These are phyloP conservation scores for Syzygium grande DNA, from an alignment of 345 rosid species.

Conservation along the genomic window DNA sequence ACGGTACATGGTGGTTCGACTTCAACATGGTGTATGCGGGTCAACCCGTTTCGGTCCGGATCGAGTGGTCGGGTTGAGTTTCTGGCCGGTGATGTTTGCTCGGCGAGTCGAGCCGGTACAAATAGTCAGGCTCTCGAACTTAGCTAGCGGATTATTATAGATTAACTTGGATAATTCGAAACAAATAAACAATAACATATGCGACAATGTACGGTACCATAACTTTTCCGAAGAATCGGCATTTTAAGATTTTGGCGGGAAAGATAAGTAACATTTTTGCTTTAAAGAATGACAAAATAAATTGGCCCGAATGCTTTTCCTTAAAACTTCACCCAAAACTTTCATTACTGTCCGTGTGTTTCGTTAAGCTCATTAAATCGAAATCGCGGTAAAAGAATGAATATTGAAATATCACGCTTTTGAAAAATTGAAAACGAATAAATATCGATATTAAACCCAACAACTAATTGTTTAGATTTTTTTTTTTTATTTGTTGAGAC, in stretches of 20 bases:
- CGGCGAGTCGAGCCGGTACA: accelerated
- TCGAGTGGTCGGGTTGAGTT: not conserved
- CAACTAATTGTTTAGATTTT: not conserved
- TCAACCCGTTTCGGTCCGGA: not conserved
- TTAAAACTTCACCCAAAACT: not conserved
- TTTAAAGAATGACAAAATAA: not conserved
- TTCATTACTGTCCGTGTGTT: not conserved
- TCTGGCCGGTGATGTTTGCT: too few relatives aligned
- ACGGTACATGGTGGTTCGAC: not conserved
- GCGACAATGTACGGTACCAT: accelerated
- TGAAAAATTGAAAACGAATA: accelerated
- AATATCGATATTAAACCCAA: not conserved
- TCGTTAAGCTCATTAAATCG: not conserved
- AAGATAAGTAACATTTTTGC: not conserved
- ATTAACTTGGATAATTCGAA: not conserved
- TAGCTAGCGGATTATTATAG: too few relatives aligned
- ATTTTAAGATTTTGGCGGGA: not conserved
- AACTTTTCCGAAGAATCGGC: accelerated
- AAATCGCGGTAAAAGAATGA: not conserved
- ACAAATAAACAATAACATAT: not conserved
- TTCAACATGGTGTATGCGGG: too few relatives aligned
- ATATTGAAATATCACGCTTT: accelerated
- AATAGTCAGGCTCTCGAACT: not conserved
- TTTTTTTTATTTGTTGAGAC: not conserved
- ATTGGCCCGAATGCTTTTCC: too few relatives aligned